Conservation (phyloP, 495 filamentous ascomycete genomes). For the Zalerion maritima region DNA sequence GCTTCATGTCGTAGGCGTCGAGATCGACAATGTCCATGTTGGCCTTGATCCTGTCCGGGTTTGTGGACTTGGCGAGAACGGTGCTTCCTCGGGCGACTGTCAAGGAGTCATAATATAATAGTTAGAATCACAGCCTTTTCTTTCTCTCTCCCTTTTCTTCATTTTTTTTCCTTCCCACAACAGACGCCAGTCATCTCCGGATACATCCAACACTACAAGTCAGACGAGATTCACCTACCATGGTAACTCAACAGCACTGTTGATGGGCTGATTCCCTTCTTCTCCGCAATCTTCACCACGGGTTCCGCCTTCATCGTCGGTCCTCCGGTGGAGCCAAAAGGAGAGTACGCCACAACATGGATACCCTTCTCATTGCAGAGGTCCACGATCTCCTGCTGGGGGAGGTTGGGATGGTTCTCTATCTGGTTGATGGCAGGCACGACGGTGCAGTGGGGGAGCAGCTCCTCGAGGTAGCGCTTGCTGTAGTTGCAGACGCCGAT, state of each 20-base stretch:
- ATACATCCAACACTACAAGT: slow-evolving; percentile 1
- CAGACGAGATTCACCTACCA: slow-evolving; percentile 27
- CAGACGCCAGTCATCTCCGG: neutral
- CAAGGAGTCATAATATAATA: slow-evolving; percentile 8
- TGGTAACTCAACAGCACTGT: slow-evolving; percentile 64
- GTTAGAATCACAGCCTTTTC: no score
- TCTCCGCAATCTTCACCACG: slow-evolving; percentile 54
- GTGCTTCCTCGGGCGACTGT: slow-evolving; percentile 55
- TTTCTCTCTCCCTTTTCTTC: slow-evolving; percentile 1
- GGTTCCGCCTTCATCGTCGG: slow-evolving; percentile 54
- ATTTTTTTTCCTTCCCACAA: neutral
- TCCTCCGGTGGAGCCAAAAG: slow-evolving; percentile 63
- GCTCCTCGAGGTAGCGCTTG: slow-evolving; percentile 52
- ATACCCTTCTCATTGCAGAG: slow-evolving; percentile 60
- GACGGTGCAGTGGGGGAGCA: slow-evolving; percentile 49
- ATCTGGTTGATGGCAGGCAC: slow-evolving; percentile 83
- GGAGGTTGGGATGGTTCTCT: slow-evolving; percentile 75
- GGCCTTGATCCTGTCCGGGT: slow-evolving; percentile 54
- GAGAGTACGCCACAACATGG: slow-evolving; percentile 62
- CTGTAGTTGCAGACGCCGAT: slow-evolving; percentile 83
- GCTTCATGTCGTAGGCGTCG: slow-evolving; percentile 48
- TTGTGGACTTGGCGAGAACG: slow-evolving; percentile 70
- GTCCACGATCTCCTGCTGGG: slow-evolving; percentile 74
- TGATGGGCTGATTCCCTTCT: slow-evolving; percentile 46
- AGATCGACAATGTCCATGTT: slow-evolving; percentile 57